Base-by-base conservation (phyloP, 2,329 filamentous ascomycete species). In the Sarocladiaceae sp. region DNA sequence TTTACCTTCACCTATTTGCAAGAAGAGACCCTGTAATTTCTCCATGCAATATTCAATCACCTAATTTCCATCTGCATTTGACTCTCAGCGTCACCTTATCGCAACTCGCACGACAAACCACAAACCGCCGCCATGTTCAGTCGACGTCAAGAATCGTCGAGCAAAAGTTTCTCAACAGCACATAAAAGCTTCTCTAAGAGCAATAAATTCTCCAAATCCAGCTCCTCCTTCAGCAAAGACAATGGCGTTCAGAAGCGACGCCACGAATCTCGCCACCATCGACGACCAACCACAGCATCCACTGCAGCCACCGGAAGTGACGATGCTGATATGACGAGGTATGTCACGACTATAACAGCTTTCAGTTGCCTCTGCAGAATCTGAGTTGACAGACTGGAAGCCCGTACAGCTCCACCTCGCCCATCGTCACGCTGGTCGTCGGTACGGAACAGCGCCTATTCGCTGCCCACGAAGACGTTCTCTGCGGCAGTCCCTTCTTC, bases 381-480 rank as follows among this genome's bases (percentile, higher is more conserved):
- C 33, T 48, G 29, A n/a, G n/a, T 17, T 48, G 44, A 48, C 26
- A 12, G 13, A 12, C 20, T 4, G 8, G 4, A 6, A 48, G 44
- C 17, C 44, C 47, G 10, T 36, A n/a, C 31, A 50, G 31, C 18
- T 50, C 47, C 23, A 79, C 78, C 23, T 87, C 86, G 2, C 75
- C 86, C 40, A 89, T 94, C 64, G 80, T 95, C 59, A 95, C 89
- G 10, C 79, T 95, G 56, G 82, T 88, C 60, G 82, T 95, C 60
- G 90, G 90, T n/a, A 79, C 79, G 4, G 86, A 92, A 59, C 86
- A 91, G 67, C 84, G 92, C 20, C 86, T 96, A 59, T 97, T 97
- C 64, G 92, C 92, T 33, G 90, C 90, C 6, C 92, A 96, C 68
- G 89, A 96, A 74, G 87, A 94, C 59, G 81, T 96, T 55, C 83